phyloP scores from a whole-genome alignment of 305 asterid genomes.

The Fraxinus sp. region DNA sequence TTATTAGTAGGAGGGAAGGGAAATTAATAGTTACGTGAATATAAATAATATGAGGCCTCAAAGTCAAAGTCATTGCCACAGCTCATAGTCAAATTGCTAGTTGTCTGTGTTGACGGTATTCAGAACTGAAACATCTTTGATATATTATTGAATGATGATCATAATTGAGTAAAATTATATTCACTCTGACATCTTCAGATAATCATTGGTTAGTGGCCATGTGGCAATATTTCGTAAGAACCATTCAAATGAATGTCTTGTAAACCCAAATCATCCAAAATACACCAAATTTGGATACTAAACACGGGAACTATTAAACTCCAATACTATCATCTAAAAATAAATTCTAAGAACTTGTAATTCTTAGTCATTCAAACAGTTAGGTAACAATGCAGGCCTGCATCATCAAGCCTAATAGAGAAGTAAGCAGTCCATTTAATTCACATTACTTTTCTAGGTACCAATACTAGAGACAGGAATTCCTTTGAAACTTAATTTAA shows the following conservation, averaged over 20 bases:
- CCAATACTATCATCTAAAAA: conserved; percentile 1
- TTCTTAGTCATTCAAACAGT: neutral
- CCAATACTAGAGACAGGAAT: conserved; percentile 1
- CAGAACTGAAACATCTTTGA: neutral
- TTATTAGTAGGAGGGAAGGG: neutral
- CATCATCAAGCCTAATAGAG: neutral
- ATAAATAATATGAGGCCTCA: neutral
- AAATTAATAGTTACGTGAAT: neutral
- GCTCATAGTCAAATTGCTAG: neutral
- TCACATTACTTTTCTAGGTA: neutral
- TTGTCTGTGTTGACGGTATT: neutral
- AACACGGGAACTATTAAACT: neutral
- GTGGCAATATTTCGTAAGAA: neutral
- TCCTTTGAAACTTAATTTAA: neutral
- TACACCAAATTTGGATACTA: conserved; percentile 2
- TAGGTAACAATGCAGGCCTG: neutral
- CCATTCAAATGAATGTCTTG: neutral
- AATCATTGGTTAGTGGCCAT: neutral
- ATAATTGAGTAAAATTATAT: neutral
- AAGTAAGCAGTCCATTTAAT: neutral
- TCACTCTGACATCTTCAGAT: neutral
- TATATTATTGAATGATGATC: neutral
- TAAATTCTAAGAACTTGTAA: neutral
- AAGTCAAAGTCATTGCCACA: neutral
- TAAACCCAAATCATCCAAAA: neutral